Evolutionary conservation across 208 protist species (phyloP).

Genomic region (Leishmania tarentolae): DNA sequence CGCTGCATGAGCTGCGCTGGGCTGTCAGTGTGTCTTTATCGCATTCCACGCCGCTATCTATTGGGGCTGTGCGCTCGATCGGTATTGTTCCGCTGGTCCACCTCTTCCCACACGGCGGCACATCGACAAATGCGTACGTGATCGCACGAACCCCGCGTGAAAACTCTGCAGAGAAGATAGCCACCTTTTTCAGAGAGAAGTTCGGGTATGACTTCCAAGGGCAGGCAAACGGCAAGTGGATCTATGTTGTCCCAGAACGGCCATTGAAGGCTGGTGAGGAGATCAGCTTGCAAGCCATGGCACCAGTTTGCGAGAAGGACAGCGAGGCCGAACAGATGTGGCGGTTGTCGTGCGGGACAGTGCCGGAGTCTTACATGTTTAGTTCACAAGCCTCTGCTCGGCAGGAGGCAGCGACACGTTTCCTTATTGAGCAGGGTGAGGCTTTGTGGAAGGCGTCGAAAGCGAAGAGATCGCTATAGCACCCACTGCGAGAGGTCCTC

Average conservation of each 20-base stretch:
- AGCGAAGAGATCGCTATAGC: not conserved
- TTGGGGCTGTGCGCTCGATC: slow-evolving; percentile 71
- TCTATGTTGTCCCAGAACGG: slow-evolving; percentile 74
- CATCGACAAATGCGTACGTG: slow-evolving; percentile 66
- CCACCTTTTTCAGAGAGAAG: slow-evolving; percentile 47
- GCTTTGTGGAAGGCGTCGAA: slow-evolving; percentile 27
- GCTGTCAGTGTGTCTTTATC: slow-evolving; percentile 85
- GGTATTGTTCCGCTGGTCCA: slow-evolving; percentile 89
- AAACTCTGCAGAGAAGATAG: slow-evolving; percentile 45
- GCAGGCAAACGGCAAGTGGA: slow-evolving; percentile 53
- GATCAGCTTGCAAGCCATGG: slow-evolving; percentile 84
- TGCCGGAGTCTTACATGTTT: slow-evolving; percentile 63
- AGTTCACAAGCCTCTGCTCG: slow-evolving; percentile 49
- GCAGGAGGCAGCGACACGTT: slow-evolving; percentile 47
- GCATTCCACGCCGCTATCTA: slow-evolving; percentile 82
- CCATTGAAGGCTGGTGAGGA: slow-evolving; percentile 70
- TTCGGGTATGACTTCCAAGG: slow-evolving; percentile 65
- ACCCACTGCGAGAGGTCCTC: not conserved
- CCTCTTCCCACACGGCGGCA: slow-evolving; percentile 85
- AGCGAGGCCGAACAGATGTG: slow-evolving; percentile 85
- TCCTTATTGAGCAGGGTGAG: slow-evolving; percentile 52
- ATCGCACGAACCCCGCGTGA: slow-evolving; percentile 62
- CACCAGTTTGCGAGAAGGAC: slow-evolving; percentile 84
- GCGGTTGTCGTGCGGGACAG: slow-evolving; percentile 76
- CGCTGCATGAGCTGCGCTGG: slow-evolving; percentile 79